Conservation (phyloP, 192 early-diverging fungal species). For the Mycoemilia scoparia region DNA sequence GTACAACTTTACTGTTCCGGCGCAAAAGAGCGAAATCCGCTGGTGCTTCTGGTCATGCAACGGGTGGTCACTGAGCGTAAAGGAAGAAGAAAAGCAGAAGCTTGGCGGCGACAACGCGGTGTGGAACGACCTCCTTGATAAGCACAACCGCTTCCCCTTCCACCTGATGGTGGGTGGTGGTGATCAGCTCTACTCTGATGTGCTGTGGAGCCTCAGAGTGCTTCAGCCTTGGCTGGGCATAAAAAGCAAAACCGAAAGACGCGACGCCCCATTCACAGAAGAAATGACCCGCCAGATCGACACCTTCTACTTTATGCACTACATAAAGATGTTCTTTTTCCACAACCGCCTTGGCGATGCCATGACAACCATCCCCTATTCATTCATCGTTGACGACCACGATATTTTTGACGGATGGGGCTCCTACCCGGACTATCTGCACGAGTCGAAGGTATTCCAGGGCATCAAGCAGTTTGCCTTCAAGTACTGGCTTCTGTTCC, state of each 20-base stretch:
- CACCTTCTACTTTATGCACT: constrained; percentile 53
- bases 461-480: constrained; percentile 52
- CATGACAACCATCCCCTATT: constrained; percentile 53
- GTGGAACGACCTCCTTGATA: constrained; percentile 47
- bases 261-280: constrained; percentile 30
- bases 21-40: constrained; percentile 33
- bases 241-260: constrained; percentile 28
- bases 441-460: constrained; percentile 45
- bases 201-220: constrained; percentile 31
- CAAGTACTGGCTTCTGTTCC: constrained; percentile 70
- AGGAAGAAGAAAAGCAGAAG: constrained; percentile 15
- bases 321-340: constrained; percentile 38
- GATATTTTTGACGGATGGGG: constrained; percentile 77
- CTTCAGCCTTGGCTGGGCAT: constrained; percentile 41
- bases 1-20: constrained; percentile 31
- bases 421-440: constrained; percentile 59
- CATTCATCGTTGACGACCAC: constrained; percentile 72
- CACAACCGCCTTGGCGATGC: constrained; percentile 40
- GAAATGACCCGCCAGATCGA: constrained; percentile 35
- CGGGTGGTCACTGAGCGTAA: constrained; percentile 40
- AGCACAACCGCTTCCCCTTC: constrained; percentile 38
- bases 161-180: constrained; percentile 58
- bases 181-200: constrained; percentile 54
- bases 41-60: constrained; percentile 57
- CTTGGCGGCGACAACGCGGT: constrained; percentile 32